Percentiles rank a stretch among this genome's conserved stretches.
Conservation (phyloP, 208 protist genomes). For the Crithidia brevicula region DNA sequence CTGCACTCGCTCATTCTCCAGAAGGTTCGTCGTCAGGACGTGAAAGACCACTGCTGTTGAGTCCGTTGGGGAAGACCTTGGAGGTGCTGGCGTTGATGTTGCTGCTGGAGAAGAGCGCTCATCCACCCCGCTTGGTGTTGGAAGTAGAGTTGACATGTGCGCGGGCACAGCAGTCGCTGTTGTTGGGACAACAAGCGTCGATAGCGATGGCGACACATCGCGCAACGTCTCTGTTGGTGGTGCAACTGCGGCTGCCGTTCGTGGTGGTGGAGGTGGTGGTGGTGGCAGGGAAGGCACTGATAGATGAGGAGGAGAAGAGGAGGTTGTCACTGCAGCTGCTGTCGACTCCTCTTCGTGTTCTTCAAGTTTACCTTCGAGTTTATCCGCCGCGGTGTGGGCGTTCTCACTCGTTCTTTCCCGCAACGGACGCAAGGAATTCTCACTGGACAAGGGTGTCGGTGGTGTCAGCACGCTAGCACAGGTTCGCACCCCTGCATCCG, state of each 20-base stretch:
- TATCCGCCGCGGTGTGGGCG: too few relatives aligned
- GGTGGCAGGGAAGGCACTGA: neutral
- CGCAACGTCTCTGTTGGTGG: too few relatives aligned
- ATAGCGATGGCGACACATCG: neutral
- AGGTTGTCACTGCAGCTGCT: too few relatives aligned
- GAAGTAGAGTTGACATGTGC: too few relatives aligned
- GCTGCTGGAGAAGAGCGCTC: too few relatives aligned
- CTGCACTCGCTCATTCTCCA: slow-evolving; percentile 17
- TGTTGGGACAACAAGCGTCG: neutral
- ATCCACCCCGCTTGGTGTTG: too few relatives aligned
- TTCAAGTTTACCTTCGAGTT: too few relatives aligned
- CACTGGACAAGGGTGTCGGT: too few relatives aligned
- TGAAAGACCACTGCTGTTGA: neutral
- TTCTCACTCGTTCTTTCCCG: too few relatives aligned
- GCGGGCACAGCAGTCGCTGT: neutral
- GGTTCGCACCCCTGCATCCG: neutral
- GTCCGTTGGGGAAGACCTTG: neutral
- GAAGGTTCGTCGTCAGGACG: slow-evolving; percentile 4
- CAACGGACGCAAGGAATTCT: too few relatives aligned
- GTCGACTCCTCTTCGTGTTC: too few relatives aligned
- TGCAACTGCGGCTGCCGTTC: neutral
- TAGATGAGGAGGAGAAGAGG: neutral
- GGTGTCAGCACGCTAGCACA: too few relatives aligned
- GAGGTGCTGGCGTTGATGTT: neutral
- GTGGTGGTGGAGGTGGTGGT: neutral